Evolutionary conservation across 257 asterid species (phyloP), one percentile per base, ranked within the genome.

Genomic region (Parsonsia alboflavescens): DNA sequence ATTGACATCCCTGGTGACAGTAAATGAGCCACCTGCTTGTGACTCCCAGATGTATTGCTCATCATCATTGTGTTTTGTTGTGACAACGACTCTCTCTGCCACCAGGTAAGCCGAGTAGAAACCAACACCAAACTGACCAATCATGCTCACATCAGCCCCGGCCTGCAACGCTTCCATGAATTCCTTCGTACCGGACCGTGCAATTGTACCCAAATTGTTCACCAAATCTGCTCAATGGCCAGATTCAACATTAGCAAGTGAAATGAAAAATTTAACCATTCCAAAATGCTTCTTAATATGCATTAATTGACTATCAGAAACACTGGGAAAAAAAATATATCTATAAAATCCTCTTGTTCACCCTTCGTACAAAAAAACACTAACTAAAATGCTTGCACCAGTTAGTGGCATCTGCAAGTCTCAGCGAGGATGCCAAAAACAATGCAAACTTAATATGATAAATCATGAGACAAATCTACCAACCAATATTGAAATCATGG

Each of bases 81-180:
- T 86, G 21, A 91, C 97, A 54, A 91, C 82, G 10, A 89, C 95
- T 69, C 85, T 91, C 77, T 91, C 97, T 0, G 97, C 95, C 16
- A 91, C 93, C 1, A 91, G 93, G 74, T 91, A 91, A 8, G 97
- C 95, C 6, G 97, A 91, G 80, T 90, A 90, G 77, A 90, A 90
- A 42, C 97, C 97, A 3, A 90, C 95, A 58, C 95, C 97, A 24
- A 89, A 91, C 28, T 91, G 97, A 10, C 97, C 97, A 65, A 89
- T 91, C 97, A 91, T 91, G 84, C 93, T 89, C n/a, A 91, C 97
- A 72, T 91, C 97, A 15, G 96, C 97, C n/a, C 97, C 97, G 1
- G 96, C 97, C 64, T 89, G 93, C 80, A 91, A 49, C 0, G 96
- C 97, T 79, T 91, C 96, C 96, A 91, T 91, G 57, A 91, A 89